Base-by-base conservation (phyloP, 331 rosid genomes). In the Cydonia oblonga region DNA sequence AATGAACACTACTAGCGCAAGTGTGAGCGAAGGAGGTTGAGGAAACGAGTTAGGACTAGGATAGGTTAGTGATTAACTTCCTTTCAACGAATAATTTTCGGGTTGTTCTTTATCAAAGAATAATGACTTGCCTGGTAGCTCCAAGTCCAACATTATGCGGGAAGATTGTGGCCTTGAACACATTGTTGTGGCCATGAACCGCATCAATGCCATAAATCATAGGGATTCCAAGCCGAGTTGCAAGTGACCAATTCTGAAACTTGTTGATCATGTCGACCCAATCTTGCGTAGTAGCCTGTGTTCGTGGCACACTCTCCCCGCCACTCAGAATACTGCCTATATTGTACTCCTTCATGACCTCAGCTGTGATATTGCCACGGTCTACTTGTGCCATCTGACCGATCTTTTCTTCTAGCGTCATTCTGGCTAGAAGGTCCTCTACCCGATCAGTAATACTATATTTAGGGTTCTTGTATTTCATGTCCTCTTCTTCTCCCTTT, bases 171-270 rank as follows among this genome's bases (percentile, higher is more conserved):
- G 97, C 87, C 7, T 85, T 86, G 66, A 84, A 90, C 52, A 88
- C 96, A 71, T 82, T 86, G 72, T 88, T 90, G 77, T 92, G 88
- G 30, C 97, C 97, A 57, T 90, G 97, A 75, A 92, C 92, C 38
- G 90, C 97, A 52, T 92, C 95, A 30, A 90, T 92, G 6, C 95
- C 97, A 73, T 92, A 92, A 53, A 92, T 83, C 89, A 92, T 87
- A 8, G 97, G 97, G 85, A 92, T 89, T 76, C 96, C 97, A 25
- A 89, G 96, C 62, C 95, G 89, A 18, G 90, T 86, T 54, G 74
- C 44, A 24, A 79, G 68, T 14, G 82, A 73, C 23, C 78, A 76
- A 16, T 26, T 79, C 20, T 79, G 82, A 5, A 67, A 67, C 25
- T 32, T 64, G 53, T 79, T 73, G 46, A 73, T 38, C 82, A 73